Evolutionary conservation across 2,329 filamentous ascomycete genomes (phyloP), one percentile per base, ranked within the genome.

Genomic region (Ophiosphaerella narmari): DNA sequence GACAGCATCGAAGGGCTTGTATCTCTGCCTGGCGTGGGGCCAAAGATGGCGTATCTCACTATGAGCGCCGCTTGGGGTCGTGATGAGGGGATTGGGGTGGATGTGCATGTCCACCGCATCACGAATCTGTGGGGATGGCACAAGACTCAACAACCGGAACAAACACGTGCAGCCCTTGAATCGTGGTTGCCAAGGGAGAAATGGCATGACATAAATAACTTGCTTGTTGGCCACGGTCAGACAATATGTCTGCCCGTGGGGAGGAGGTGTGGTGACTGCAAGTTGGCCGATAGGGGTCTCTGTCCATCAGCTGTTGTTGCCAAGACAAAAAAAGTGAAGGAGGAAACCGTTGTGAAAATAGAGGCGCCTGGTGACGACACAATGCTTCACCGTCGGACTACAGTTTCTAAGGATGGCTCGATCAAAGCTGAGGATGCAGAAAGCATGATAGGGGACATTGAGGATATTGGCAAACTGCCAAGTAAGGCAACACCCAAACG

Each of bases 41-140:
- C 92, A 26, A 97, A 97, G 76, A 97, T 97, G 92, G 91, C 88
- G 11, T 92, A 94, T 71, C 82, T 97, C 18, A 93, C 89, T 70
- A 84, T 96, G 77, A 88, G 86, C 39, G 88, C 88, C 0, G 90
- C 87, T 66, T 81, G 87, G 87, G 85, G 84, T 2, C 77, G 80
- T 38, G 80, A 84, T 42, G 81, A 86, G 59, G 92, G 92, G 7
- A 96, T 97, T 57, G 92, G 92, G 23, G 92, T 97, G 41, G 92
- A 97, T 71, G 91, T 96, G 5, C 92, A 97, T 74, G 92, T 97
- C 3, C 92, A 96, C 75, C 88, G 92, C 47, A 95, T 97, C 74
- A 93, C 91, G 43, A 96, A 96, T 75, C 78, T 96, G 24, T 96
- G 91, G 91, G 89, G 90, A 3, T 97, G 92, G 92, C 85, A 95